Evolutionary conservation across 1,284 basidiomycete species (phyloP).

Genomic region (Ceratobasidium sp.): DNA sequence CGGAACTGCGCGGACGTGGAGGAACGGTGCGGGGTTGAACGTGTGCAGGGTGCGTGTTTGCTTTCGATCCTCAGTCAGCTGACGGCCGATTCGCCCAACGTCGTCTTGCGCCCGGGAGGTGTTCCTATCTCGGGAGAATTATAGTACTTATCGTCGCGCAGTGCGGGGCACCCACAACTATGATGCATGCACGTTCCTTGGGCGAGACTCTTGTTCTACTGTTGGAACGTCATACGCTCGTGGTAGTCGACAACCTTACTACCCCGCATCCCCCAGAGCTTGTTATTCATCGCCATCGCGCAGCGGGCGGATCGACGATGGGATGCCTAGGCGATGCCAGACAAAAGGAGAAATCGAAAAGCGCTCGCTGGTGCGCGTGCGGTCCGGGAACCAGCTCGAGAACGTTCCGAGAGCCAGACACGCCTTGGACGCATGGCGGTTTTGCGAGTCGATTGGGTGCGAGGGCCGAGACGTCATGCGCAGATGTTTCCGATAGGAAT

Average conservation of each 20-base stretch:
- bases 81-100: conserved; percentile 12
- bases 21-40: conserved; percentile 18
- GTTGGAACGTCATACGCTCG: conserved; percentile 9
- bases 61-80: neutral
- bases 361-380: neutral
- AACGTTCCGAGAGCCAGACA: conserved; percentile 22
- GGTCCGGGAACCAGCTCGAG: conserved; percentile 28
- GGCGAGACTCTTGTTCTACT: neutral
- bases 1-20: conserved; percentile 7
- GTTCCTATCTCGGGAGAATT: conserved; percentile 44
- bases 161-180: conserved; percentile 25
- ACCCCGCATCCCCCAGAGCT: conserved; percentile 28
- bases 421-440: conserved; percentile 21
- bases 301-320: conserved; percentile 12
- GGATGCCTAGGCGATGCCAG: neutral
- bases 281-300: conserved; percentile 27
- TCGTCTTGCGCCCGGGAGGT: conserved; percentile 1
- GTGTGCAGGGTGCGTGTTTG: conserved; percentile 14
- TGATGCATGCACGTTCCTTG: neutral
- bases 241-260: conserved; percentile 36
- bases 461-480: conserved; percentile 10
- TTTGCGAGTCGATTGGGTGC: conserved; percentile 17
- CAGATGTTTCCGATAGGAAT: conserved; percentile 37
- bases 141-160: conserved; percentile 2
- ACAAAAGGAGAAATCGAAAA: conserved; percentile 10